phyloP scores from a whole-genome alignment of 306 rosid species.

The Phaseolus lunatus region DNA sequence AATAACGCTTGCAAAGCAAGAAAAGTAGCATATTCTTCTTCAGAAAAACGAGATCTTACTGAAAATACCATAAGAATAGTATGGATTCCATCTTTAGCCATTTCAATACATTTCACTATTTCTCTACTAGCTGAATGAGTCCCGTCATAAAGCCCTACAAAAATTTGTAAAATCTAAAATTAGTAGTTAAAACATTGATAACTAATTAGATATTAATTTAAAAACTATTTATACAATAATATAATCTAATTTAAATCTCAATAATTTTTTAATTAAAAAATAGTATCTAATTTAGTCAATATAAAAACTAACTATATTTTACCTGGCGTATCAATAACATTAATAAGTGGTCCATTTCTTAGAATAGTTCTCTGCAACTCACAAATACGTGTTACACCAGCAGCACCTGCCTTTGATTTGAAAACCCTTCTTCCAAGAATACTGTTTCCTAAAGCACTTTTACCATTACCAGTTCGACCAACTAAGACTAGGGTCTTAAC shows the following conservation, averaged over 20 bases:
- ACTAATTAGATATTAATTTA: too few relatives aligned
- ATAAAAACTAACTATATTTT: not conserved
- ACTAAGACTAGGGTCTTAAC: conserved; percentile 76
- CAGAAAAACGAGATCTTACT: conserved; percentile 38
- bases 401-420: conserved; percentile 61
- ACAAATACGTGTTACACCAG: conserved; percentile 58
- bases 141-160: not conserved
- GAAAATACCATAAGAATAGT: not conserved
- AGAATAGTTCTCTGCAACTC: conserved; percentile 55
- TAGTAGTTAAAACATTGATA: too few relatives aligned
- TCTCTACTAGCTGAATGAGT: not conserved
- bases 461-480: conserved; percentile 94
- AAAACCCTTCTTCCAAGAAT: conserved; percentile 72
- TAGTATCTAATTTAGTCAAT: too few relatives aligned
- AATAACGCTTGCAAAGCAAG: not conserved
- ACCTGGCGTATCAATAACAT: conserved; percentile 97
- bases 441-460: conserved; percentile 86
- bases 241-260: too few relatives aligned
- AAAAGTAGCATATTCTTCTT: not conserved
- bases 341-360: conserved; percentile 65
- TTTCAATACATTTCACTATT: not conserved
- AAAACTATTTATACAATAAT: too few relatives aligned
- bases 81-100: not conserved
- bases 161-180: too few relatives aligned
- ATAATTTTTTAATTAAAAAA: too few relatives aligned